A percentile compares a stretch with the other conserved stretches of the same genome.
Evolutionary conservation across 140 eudicot species (phyloP).

Genomic region (Flaveria floridana): DNA sequence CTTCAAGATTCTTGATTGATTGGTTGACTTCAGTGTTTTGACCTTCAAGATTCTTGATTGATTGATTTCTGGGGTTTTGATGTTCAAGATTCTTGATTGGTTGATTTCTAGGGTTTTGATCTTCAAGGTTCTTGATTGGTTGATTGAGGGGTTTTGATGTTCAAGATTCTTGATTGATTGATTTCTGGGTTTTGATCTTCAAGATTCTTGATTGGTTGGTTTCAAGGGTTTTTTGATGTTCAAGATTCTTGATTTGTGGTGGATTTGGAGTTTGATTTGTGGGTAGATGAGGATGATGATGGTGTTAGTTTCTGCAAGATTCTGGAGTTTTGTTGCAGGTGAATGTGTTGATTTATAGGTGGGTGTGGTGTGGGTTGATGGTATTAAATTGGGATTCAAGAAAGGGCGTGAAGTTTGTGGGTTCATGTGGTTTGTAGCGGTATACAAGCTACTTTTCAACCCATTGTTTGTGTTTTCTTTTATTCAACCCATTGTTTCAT

Average conservation of each 20-base stretch:
- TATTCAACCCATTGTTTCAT: constrained; percentile 16
- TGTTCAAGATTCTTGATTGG: neutral
- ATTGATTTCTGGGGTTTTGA: neutral
- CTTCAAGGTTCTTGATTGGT: neutral
- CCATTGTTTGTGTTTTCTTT: constrained; percentile 16
- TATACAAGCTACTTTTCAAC: constrained; percentile 24
- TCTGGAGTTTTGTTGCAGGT: constrained; percentile 24
- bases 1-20: constrained; percentile 20
- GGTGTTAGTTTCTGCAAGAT: neutral
- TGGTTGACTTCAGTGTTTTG: neutral
- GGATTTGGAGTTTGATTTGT: neutral
- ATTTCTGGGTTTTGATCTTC: too few relatives aligned
- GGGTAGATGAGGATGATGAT: neutral
- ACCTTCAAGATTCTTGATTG: neutral
- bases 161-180: neutral
- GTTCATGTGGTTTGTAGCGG: constrained; percentile 22
- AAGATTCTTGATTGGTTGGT: neutral
- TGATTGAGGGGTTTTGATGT: too few relatives aligned
- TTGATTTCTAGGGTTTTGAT: neutral
- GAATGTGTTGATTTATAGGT: constrained; percentile 14
- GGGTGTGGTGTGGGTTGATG: neutral
- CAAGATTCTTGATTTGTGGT: neutral
- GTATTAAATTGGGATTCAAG: neutral
- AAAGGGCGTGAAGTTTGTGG: constrained; percentile 25
- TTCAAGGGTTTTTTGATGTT: neutral